Conservation (phyloP, 2,329 filamentous ascomycete genomes). For the Chaetomium olivaceum region DNA sequence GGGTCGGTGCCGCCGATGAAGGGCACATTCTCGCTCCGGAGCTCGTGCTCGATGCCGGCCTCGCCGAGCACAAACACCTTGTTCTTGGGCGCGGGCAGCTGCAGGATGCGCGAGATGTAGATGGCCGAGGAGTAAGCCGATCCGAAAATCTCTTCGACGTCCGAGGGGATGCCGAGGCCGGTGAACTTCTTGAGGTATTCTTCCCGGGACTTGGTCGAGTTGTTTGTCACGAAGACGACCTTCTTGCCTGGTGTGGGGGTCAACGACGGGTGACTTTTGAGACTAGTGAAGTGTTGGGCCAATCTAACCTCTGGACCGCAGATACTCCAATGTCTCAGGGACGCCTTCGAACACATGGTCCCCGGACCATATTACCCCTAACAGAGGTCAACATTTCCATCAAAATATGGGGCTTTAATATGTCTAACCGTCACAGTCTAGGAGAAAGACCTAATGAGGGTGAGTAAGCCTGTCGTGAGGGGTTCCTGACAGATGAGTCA, state of each 20-base stretch:
- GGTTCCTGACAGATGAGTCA: conserved; percentile 5
- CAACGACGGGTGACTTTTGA: not conserved
- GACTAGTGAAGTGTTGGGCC: not conserved
- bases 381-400: conserved; percentile 19
- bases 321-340: conserved; percentile 79
- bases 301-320: conserved; percentile 72
- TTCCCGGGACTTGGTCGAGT: conserved; percentile 91
- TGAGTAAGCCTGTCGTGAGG: conserved; percentile 15
- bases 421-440: conserved; percentile 90
- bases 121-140: conserved; percentile 93
- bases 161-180: conserved; percentile 73
- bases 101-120: conserved; percentile 91
- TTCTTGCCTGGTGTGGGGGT: conserved; percentile 70
- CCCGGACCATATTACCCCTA: conserved; percentile 95
- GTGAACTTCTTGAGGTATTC: conserved; percentile 94
- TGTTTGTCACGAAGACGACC: conserved; percentile 96
- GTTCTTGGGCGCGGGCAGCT: conserved; percentile 74
- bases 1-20: conserved; percentile 88
- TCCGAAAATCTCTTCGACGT: conserved; percentile 89
- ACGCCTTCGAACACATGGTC: conserved; percentile 85
- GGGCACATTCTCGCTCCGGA: conserved; percentile 73
- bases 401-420: not conserved
- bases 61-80: conserved; percentile 96
- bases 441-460: conserved; percentile 72
- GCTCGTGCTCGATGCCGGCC: conserved; percentile 84